Conservation (phyloP, 306 rosid genomes). For the Urtica urens region DNA sequence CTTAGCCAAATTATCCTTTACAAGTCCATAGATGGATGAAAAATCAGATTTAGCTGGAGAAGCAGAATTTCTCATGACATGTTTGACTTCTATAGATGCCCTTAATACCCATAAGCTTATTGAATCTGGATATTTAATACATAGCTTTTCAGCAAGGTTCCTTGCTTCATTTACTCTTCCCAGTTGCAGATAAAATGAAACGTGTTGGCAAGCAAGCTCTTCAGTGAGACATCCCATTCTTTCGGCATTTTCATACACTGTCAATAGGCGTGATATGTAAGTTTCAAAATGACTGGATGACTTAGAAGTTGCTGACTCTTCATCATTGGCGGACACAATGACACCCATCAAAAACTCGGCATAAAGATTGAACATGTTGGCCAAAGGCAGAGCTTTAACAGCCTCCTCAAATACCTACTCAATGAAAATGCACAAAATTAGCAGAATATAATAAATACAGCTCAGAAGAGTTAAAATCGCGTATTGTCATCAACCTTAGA, state of each 20-base stretch:
- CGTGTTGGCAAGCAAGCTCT: constrained; percentile 52
- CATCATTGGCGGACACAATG: constrained; percentile 31
- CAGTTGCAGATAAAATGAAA: constrained; percentile 50
- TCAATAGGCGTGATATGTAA: constrained; percentile 33
- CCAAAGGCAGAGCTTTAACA: constrained; percentile 42
- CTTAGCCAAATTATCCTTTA: constrained; percentile 35
- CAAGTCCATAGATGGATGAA: constrained; percentile 47
- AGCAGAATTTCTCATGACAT: constrained; percentile 26
- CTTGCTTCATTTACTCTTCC: constrained; percentile 56
- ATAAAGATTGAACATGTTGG: constrained; percentile 39
- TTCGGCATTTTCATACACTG: constrained; percentile 65
- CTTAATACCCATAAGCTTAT: constrained; percentile 44
- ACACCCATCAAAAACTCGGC: constrained; percentile 40
- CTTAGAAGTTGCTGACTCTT: constrained; percentile 21
- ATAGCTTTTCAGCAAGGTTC: constrained; percentile 50
- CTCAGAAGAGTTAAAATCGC: too few relatives aligned
- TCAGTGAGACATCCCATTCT: constrained; percentile 45
- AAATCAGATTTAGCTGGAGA: constrained; percentile 49
- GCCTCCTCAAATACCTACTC: constrained; percentile 82
- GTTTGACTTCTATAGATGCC: constrained; percentile 45
- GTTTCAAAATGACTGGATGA: constrained; percentile 17
- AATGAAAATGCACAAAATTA: constrained; percentile 8
- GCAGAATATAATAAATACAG: constrained; percentile 12
- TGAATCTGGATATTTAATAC: constrained; percentile 45
- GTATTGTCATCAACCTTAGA: too few relatives aligned